Evolutionary conservation across 2,329 filamentous ascomycete genomes (phyloP).

Genomic region (Colletotrichum sp.): DNA sequence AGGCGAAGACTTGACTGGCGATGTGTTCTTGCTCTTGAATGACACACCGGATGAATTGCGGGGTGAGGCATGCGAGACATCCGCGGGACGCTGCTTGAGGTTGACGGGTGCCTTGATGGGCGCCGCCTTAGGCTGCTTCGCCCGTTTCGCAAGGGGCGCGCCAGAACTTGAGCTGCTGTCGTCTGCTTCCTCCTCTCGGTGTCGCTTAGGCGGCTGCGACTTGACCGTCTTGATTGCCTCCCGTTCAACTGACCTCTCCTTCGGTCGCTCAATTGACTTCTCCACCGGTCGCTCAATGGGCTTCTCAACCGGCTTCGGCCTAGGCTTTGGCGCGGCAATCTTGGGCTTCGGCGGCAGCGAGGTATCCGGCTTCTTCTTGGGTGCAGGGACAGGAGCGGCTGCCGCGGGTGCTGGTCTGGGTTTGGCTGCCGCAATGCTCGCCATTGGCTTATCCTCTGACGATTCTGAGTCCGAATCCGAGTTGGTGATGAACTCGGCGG

Average conservation of each 20-base stretch:
- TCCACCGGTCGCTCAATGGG: slow-evolving; percentile 20
- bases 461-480: slow-evolving; percentile 63
- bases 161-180: slow-evolving; percentile 65
- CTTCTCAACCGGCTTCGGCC: slow-evolving; percentile 28
- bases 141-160: slow-evolving; percentile 62
- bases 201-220: slow-evolving; percentile 49
- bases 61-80: slow-evolving; percentile 53
- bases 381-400: slow-evolving; percentile 23
- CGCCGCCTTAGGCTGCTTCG: slow-evolving; percentile 50
- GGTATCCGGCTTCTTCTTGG: slow-evolving; percentile 32
- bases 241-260: slow-evolving; percentile 26
- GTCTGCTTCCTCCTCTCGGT: slow-evolving; percentile 53
- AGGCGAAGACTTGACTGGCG: slow-evolving; percentile 67
- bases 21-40: slow-evolving; percentile 49
- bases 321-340: slow-evolving; percentile 33
- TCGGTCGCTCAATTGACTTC: slow-evolving; percentile 24
- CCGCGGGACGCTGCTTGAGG: slow-evolving; percentile 52
- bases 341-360: slow-evolving; percentile 33
- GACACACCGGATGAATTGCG: slow-evolving; percentile 44
- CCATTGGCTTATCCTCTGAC: slow-evolving; percentile 52
- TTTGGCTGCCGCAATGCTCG: slow-evolving; percentile 38
- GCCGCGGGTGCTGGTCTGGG: slow-evolving; percentile 27
- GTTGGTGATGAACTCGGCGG: slow-evolving; percentile 61
- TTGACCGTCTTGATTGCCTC: slow-evolving; percentile 36
- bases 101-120: slow-evolving; percentile 32